These are phyloP conservation scores for Calonectria naviculata DNA, from an alignment of 2,329 filamentous ascomycete species.

Conservation along the genomic window DNA sequence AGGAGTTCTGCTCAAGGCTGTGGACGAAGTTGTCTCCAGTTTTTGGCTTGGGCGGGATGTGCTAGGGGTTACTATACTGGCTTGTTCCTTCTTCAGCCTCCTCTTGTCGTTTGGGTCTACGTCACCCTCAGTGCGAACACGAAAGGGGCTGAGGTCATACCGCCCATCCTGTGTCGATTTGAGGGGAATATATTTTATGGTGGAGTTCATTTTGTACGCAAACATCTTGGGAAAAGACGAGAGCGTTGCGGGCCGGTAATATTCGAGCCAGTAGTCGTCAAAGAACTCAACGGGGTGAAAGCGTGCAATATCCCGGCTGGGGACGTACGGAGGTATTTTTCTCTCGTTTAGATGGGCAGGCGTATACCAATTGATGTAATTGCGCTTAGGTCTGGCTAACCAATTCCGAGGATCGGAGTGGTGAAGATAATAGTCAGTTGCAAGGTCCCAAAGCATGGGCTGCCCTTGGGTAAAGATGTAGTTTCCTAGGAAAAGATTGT, in stretches of 20 bases:
- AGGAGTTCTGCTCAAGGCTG: constrained; percentile 50
- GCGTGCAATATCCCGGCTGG: constrained; percentile 48
- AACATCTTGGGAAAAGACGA: constrained; percentile 95
- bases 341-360: constrained; percentile 76
- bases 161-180: constrained; percentile 77
- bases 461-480: constrained; percentile 90
- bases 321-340: constrained; percentile 60
- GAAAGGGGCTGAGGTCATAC: constrained; percentile 90
- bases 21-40: constrained; percentile 53
- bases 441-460: constrained; percentile 96
- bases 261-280: constrained; percentile 98
- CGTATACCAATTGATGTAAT: constrained; percentile 93
- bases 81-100: constrained; percentile 74
- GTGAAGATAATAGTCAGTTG: constrained; percentile 96
- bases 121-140: constrained; percentile 75
- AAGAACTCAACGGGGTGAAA: constrained; percentile 69
- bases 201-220: constrained; percentile 91
- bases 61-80: constrained; percentile 65
- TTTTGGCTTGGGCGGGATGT: constrained; percentile 40
- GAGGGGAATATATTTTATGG: constrained; percentile 83
- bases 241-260: constrained; percentile 88
- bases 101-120: constrained; percentile 71
- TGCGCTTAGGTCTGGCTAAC: constrained; percentile 68
- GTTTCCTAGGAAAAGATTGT: constrained; percentile 96
- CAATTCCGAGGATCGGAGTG: constrained; percentile 85